Evolutionary conservation across 345 rosid species (phyloP).

Genomic region (Gossypium australe): DNA sequence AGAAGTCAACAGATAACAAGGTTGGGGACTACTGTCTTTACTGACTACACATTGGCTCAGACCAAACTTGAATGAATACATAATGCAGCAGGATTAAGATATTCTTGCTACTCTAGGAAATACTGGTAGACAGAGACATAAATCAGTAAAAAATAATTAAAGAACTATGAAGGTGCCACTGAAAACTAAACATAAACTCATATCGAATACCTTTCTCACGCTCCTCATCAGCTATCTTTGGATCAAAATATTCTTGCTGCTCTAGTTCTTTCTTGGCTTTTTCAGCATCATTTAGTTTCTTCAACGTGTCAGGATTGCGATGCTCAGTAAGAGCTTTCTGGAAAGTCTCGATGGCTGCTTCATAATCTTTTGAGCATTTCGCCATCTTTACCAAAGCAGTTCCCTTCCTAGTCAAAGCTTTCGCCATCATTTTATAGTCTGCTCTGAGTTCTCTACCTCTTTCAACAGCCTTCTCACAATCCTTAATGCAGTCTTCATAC

Average conservation of each 20-base stretch:
- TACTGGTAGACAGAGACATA: too few species aligned
- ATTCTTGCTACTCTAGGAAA: neutral
- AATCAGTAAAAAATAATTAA: neutral
- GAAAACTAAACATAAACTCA: neutral
- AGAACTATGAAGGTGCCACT: neutral
- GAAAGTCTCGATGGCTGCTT: conserved; percentile 83
- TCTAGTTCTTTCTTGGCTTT: conserved; percentile 89
- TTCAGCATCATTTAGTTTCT: conserved; percentile 86
- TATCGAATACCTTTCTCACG: conserved; percentile 81
- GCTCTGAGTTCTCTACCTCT: conserved; percentile 93
- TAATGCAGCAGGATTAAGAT: too few species aligned
- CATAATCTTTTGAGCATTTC: conserved; percentile 74
- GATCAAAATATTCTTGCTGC: conserved; percentile 90
- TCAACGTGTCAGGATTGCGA: conserved; percentile 93
- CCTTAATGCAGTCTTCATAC: conserved; percentile 87
- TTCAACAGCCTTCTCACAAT: conserved; percentile 96
- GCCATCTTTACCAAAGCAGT: conserved; percentile 79
- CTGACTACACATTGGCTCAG: neutral
- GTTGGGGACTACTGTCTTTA: neutral
- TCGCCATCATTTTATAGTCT: conserved; percentile 96
- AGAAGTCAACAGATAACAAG: neutral
- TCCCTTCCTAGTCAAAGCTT: conserved; percentile 97
- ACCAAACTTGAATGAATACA: neutral
- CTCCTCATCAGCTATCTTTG: conserved; percentile 78
- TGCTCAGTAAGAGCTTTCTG: conserved; percentile 99